A percentile compares a stretch with the other conserved stretches of the same genome.
phyloP scores from a whole-genome alignment of 805 yeast genomes.

The Kazachstania bromeliacearum region DNA sequence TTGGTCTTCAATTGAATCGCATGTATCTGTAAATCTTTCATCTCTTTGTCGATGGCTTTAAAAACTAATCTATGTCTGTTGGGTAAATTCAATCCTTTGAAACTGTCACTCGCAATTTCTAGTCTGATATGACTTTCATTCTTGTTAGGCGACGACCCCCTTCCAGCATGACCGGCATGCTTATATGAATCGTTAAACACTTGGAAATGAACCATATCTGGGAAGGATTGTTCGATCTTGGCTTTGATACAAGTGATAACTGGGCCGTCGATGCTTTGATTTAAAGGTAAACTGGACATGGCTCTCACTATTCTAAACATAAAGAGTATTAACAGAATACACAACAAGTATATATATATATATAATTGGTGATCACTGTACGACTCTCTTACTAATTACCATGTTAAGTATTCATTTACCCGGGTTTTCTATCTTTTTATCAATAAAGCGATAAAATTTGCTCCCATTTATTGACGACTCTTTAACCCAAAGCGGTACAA shows the following conservation, averaged over 20 bases:
- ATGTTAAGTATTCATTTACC: too few species aligned
- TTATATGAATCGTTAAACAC: constrained; percentile 76
- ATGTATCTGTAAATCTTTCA: constrained; percentile 63
- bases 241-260: constrained; percentile 5
- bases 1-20: constrained; percentile 81
- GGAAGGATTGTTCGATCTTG: constrained; percentile 2
- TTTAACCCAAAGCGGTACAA: too few species aligned
- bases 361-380: too few species aligned
- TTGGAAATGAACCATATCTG: constrained; percentile 25
- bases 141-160: constrained; percentile 60
- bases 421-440: too few species aligned
- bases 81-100: constrained; percentile 57
- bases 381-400: too few species aligned
- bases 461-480: too few species aligned
- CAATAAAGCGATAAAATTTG: too few species aligned
- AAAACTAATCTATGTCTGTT: constrained; percentile 73
- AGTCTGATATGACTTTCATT: constrained; percentile 78
- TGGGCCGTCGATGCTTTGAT: constrained; percentile 8
- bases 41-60: constrained; percentile 58
- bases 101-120: constrained; percentile 59
- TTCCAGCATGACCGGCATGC: constrained; percentile 81
- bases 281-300: constrained; percentile 1
- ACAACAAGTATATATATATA: too few species aligned
- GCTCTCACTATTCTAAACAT: too few species aligned
- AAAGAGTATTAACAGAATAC: too few species aligned